Evolutionary conservation across 164 flowering plant species (phyloP).

Genomic region (Kalanchoe fedtschenkoi): DNA sequence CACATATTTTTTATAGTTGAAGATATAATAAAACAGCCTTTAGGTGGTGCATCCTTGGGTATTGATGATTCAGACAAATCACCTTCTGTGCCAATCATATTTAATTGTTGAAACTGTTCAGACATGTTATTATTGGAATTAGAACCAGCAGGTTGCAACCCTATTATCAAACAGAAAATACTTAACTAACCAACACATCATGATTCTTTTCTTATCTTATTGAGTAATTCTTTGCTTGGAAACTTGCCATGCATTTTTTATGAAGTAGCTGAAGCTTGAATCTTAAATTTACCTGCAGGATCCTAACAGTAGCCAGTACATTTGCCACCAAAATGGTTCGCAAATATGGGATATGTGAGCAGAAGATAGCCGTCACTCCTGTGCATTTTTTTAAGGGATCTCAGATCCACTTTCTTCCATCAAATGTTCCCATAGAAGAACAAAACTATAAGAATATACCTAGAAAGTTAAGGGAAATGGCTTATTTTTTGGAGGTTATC

Average conservation of each 20-base stretch:
- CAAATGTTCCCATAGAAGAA: conserved; percentile 16
- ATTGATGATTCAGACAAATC: not conserved
- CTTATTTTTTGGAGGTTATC: conserved; percentile 61
- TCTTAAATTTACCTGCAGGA: conserved; percentile 35
- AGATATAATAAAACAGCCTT: not conserved
- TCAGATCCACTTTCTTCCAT: conserved; percentile 13
- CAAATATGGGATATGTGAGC: conserved; percentile 47
- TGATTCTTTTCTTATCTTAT: not conserved
- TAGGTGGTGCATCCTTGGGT: not conserved
- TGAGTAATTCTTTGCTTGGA: not conserved
- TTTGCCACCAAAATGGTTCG: conserved; percentile 80
- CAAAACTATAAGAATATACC: conserved; percentile 16
- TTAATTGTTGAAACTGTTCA: not conserved
- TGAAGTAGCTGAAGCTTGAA: not conserved
- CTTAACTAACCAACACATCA: not conserved
- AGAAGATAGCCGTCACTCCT: conserved; percentile 20
- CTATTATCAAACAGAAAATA: not conserved
- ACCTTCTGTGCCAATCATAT: not conserved
- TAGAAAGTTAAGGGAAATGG: conserved; percentile 59
- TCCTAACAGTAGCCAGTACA: conserved; percentile 58
- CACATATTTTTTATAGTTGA: not conserved
- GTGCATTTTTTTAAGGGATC: conserved; percentile 12
- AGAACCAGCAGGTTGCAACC: not conserved
- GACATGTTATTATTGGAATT: not conserved
- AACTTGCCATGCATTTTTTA: not conserved